Percentiles rank a stretch among this genome's conserved stretches.
phyloP scores from a whole-genome alignment of 352 stramenopile species.

The Globisporangium nagaii region DNA sequence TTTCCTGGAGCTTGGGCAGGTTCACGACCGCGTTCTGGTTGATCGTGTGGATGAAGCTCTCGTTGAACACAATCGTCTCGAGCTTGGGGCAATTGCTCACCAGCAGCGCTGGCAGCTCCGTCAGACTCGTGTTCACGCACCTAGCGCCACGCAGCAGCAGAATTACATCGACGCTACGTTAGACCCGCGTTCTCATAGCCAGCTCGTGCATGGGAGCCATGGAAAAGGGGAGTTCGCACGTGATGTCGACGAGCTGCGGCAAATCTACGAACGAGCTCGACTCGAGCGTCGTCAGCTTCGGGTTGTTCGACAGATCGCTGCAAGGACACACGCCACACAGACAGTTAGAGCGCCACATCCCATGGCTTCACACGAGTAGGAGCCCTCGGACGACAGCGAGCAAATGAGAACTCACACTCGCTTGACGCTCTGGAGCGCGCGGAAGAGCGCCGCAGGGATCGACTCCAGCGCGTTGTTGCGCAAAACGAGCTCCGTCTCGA shows the following conservation, averaged over 20 bases:
- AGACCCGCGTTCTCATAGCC: background rate
- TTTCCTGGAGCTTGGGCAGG: slow-evolving; percentile 27
- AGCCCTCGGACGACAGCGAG: background rate
- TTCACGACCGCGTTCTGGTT: slow-evolving; percentile 23
- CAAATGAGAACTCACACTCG: slow-evolving; percentile 24
- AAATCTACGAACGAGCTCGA: slow-evolving; percentile 40
- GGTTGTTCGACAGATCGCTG: slow-evolving; percentile 57
- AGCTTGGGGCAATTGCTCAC: slow-evolving; percentile 35
- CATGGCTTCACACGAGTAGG: too few species aligned
- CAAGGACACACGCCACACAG: background rate
- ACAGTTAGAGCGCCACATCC: background rate
- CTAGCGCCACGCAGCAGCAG: slow-evolving; percentile 12
- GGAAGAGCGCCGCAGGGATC: slow-evolving; percentile 40
- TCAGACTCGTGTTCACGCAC: slow-evolving; percentile 37
- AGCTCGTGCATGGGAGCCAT: too few species aligned
- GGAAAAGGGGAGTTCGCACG: slow-evolving; percentile 23
- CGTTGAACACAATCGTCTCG: slow-evolving; percentile 31
- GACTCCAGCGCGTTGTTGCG: slow-evolving; percentile 43
- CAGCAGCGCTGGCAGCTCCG: slow-evolving; percentile 22
- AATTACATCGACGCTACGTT: background rate
- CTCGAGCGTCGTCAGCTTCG: slow-evolving; percentile 35
- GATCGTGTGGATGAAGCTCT: slow-evolving; percentile 26
- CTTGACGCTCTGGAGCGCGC: slow-evolving; percentile 27
- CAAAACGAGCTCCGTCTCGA: slow-evolving; percentile 30
- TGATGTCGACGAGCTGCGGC: slow-evolving; percentile 31